A percentile compares a stretch with the other conserved stretches of the same genome.
These are phyloP conservation scores for Neurospora hispaniola DNA, from an alignment of 495 filamentous ascomycete genomes.

Conservation along the genomic window DNA sequence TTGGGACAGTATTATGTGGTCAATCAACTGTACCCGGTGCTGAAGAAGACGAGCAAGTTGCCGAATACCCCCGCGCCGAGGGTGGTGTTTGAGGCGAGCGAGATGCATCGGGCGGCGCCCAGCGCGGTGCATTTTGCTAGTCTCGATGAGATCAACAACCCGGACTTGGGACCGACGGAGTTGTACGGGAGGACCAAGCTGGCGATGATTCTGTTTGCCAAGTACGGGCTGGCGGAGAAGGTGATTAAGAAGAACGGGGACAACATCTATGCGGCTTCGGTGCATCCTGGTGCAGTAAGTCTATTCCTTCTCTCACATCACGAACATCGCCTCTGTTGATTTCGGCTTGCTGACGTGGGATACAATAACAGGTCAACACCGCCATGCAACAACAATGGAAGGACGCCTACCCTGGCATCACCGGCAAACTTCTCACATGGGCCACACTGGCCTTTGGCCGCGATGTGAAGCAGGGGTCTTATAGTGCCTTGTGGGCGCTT, in stretches of 20 bases:
- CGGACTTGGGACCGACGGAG: constrained; percentile 38
- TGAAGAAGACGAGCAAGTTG: constrained; percentile 22
- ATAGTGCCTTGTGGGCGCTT: constrained; percentile 31
- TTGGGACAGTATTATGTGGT: constrained; percentile 36
- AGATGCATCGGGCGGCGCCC: constrained; percentile 40
- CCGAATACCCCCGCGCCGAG: constrained; percentile 22
- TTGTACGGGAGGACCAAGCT: constrained; percentile 47
- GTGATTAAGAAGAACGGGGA: constrained; percentile 34
- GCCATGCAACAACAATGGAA: constrained; percentile 40
- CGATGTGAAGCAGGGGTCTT: constrained; percentile 32
- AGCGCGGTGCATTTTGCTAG: constrained; percentile 34
- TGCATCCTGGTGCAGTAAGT: constrained; percentile 35
- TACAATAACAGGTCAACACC: constrained; percentile 25
- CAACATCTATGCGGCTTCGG: constrained; percentile 28
- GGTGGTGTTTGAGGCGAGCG: constrained; percentile 43
- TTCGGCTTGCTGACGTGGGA: background rate
- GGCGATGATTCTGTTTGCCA: constrained; percentile 42
- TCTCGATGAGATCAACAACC: constrained; percentile 44
- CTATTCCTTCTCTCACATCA: too few relatives aligned
- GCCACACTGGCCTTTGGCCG: constrained; percentile 25
- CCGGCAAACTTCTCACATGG: constrained; percentile 27
- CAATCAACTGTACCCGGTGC: constrained; percentile 33
- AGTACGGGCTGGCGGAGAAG: constrained; percentile 29
- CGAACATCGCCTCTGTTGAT: background rate
- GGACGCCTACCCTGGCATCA: constrained; percentile 34